Evolutionary conservation across 306 rosid species (phyloP).

Genomic region (Carpinus viminea): DNA sequence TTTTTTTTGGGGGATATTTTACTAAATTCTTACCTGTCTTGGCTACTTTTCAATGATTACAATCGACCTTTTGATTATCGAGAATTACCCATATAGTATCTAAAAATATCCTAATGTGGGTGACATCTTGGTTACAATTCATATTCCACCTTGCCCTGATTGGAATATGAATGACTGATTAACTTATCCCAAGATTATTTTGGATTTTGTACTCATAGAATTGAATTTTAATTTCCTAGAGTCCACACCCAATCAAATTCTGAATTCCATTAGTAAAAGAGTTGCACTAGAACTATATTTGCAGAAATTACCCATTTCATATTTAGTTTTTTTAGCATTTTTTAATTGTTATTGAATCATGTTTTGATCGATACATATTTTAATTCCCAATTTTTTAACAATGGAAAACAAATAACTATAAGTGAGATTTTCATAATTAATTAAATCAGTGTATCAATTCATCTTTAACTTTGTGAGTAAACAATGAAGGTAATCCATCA

Average conservation of each 20-base stretch:
- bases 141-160: constrained; percentile 30
- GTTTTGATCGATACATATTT: too few species aligned
- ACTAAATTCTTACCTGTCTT: constrained; percentile 2
- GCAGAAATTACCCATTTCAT: too few species aligned
- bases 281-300: background rate
- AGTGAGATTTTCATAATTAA: too few species aligned
- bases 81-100: background rate
- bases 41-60: constrained; percentile 22
- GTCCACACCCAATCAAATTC: constrained; percentile 3
- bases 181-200: background rate
- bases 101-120: constrained; percentile 28
- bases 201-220: background rate
- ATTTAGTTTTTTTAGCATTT: too few species aligned
- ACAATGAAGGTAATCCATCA: too few species aligned
- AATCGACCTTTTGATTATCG: background rate
- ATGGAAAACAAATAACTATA: too few species aligned
- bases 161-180: constrained; percentile 10
- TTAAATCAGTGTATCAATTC: too few species aligned
- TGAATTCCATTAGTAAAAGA: background rate
- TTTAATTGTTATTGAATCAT: too few species aligned
- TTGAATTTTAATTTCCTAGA: background rate
- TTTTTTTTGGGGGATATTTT: background rate
- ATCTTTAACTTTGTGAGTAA: too few species aligned
- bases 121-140: constrained; percentile 29
- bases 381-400: too few species aligned